Base-by-base conservation (phyloP, 2,329 filamentous ascomycete genomes). In the Hymenoscyphus occultus region DNA sequence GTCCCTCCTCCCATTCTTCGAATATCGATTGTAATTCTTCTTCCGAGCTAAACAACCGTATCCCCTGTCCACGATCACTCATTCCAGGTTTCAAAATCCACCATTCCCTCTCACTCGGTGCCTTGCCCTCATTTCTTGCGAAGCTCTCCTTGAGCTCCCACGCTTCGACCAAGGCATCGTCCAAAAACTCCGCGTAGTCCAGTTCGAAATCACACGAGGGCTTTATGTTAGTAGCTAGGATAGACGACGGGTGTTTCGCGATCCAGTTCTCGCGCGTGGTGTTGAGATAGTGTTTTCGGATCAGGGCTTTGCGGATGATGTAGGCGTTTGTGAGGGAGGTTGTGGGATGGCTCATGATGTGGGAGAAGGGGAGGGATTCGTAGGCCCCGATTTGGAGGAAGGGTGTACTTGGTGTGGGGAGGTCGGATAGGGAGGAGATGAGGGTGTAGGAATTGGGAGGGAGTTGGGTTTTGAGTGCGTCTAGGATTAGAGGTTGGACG, bases 81-180 rank as follows among this genome's bases (percentile, higher is more conserved):
- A 99, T 98, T 9, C 94, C 90, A 0, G 95, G 94, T 78, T 99
- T 99, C 66, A 99, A 78, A 70, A 99, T 98, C 95, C 95, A 99
- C 94, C 94, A 99, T 75, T 96, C 87, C 65, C 84, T 83, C 54
- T 84, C 79, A 39, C 62, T 32, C 1, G 64, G 42, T 9, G 67
- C 62, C 39, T 72, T 76, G 14, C 77, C 78, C 60, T 84, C 85
- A 71, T 97, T 97, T 57, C 82, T 82, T 39, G 85, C 84, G 77
- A 96, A 83, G 71, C 90, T 93, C 64, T 92, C 91, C 22, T 89
- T 84, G 61, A 99, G 78, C 73, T 98, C 95, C 76, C 90, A 98
- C 0, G 91, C 90, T 76, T 99, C 95, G 1, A 96, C 83, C 7
- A 99, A 80, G 0, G 95, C 91, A 72, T 99, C 95, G 69, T 98